These are phyloP conservation scores for Oligophagozyma castellii DNA, from an alignment of 1,139 yeast species.

Conservation along the genomic window DNA sequence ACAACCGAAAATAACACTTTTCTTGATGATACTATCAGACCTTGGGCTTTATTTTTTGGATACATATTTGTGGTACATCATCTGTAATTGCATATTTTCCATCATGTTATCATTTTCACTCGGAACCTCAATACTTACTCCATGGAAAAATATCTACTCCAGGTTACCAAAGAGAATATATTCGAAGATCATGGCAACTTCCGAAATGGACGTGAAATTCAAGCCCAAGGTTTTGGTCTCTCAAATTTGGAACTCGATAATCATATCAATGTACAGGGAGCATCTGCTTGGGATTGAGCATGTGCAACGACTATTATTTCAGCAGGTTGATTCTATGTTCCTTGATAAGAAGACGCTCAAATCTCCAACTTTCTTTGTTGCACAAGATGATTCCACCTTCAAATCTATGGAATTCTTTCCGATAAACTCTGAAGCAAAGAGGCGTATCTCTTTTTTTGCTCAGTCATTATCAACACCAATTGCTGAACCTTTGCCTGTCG, in stretches of 20 bases:
- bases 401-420: slow-evolving; percentile 45
- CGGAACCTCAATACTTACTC: slow-evolving; percentile 73
- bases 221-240: slow-evolving; percentile 42
- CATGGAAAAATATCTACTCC: slow-evolving; percentile 73
- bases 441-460: slow-evolving; percentile 78
- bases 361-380: slow-evolving; percentile 58
- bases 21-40: slow-evolving; percentile 48
- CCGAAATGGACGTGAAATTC: slow-evolving; percentile 35
- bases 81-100: slow-evolving; percentile 66
- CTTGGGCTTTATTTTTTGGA: slow-evolving; percentile 67
- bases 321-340: slow-evolving; percentile 30
- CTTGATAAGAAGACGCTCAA: slow-evolving; percentile 29
- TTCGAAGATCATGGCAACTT: slow-evolving; percentile 45
- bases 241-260: slow-evolving; percentile 69
- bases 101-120: slow-evolving; percentile 52
- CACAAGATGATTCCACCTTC: slow-evolving; percentile 63
- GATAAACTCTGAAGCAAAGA: slow-evolving; percentile 66
- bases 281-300: slow-evolving; percentile 66
- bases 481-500: slow-evolving; percentile 57
- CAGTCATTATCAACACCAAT: slow-evolving; percentile 72
- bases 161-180: slow-evolving; percentile 62
- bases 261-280: slow-evolving; percentile 64
- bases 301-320: slow-evolving; percentile 46
- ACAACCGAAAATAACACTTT: slow-evolving; percentile 46
- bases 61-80: slow-evolving; percentile 80